Base-by-base conservation (phyloP, 371 early-diverging fungal species). In the Rhizopus microsporus region DNA sequence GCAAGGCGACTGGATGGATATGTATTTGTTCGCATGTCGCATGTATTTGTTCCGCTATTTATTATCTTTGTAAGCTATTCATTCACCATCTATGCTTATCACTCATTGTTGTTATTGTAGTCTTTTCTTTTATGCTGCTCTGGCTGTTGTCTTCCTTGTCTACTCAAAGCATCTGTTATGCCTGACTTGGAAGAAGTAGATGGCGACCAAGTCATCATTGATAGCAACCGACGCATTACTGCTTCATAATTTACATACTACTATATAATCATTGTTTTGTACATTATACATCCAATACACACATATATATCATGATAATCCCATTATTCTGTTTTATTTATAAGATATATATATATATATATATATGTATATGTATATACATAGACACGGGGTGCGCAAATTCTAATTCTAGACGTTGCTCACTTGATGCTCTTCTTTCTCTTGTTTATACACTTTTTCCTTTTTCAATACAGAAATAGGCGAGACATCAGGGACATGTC, bases 21-120 rank as follows among this genome's bases (percentile, higher is more conserved):
- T 46, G 33, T 48, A 0, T 75, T 61, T 54, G 78, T 86, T 13
- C 63, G 75, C 4, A 78, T 87, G 55, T 78, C 88, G 0, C 72
- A 82, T 31, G 86, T 94, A 15, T 75, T 94, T 64, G 85, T 91
- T 15, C 91, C 94, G 12, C 73, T 93, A n/a, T 92, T 94, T 64
- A 85, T 94, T 54, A 73, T 88, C 6, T 66, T 89, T 55, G 73
- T 78, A 57, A 58, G 84, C 53, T 9, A 35, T 53, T 9, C 31
- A n/a, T 29, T 13, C 5, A 7, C 9, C 16, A 42, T 4, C 13
- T 13, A 32, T 0, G 1, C 32, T 10, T 23, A 9, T 56, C 33
- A 32, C 33, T 37, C 2, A 42, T 9, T 5, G 5, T 30, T 49
- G 58, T 61, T 67, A 13, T 12, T 12, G 7, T 57, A 78, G 78